Conservation (phyloP, 306 rosid genomes). For the Vigna nakashimae region DNA sequence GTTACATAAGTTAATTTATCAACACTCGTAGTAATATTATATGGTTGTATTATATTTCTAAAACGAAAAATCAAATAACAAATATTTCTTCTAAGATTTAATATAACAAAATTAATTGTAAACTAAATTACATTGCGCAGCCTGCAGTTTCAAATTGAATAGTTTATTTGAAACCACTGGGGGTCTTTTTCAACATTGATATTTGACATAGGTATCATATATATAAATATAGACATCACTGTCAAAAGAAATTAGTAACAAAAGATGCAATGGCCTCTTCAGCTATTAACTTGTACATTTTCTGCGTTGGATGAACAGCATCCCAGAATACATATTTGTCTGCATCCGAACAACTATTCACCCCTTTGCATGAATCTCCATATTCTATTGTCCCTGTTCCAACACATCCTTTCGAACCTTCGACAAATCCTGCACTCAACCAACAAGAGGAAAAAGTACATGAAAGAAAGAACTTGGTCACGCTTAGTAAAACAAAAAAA, state of each 20-base stretch:
- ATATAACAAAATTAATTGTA: not conserved
- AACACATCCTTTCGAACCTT: slow-evolving; percentile 72
- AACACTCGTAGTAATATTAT: not conserved
- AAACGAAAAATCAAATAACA: not conserved
- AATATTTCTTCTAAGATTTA: not conserved
- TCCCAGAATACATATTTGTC: slow-evolving; percentile 78
- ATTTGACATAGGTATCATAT: not conserved
- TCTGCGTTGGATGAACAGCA: slow-evolving; percentile 81
- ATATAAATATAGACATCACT: too few species aligned
- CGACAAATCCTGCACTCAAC: slow-evolving; percentile 55
- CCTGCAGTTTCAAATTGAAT: not conserved
- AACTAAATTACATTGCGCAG: too few species aligned
- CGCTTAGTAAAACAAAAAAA: too few species aligned
- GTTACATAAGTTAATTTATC: not conserved
- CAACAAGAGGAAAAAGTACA: not conserved
- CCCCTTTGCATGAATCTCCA: slow-evolving; percentile 70
- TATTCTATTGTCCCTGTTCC: slow-evolving; percentile 72
- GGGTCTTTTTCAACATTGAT: not conserved
- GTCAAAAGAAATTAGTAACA: not conserved
- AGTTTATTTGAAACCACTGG: not conserved
- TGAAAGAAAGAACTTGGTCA: not conserved
- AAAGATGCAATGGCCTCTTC: slow-evolving; percentile 54
- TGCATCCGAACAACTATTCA: slow-evolving; percentile 60
- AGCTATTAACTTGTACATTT: slow-evolving; percentile 69
- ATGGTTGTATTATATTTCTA: not conserved